Evolutionary conservation across 495 filamentous ascomycete genomes (phyloP).

Genomic region (Aspergillus ellipticus): DNA sequence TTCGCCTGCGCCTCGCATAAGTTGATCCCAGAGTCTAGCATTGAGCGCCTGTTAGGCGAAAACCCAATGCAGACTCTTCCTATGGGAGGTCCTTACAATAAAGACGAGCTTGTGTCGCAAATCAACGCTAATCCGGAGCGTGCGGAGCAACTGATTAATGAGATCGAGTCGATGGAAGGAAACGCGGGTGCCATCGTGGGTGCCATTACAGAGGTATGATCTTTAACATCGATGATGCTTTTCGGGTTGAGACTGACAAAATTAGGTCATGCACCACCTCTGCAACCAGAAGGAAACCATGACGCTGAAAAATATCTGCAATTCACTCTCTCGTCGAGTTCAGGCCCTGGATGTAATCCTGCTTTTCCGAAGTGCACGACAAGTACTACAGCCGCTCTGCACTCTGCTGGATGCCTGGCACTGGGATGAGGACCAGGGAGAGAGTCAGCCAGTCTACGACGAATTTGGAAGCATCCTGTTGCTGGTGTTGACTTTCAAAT

Average conservation of each 20-base stretch:
- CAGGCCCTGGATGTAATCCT: conserved; percentile 79
- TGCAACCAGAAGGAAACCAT: conserved; percentile 86
- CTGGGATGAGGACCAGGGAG: conserved; percentile 89
- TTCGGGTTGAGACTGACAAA: conserved; percentile 13
- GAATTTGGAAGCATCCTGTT: conserved; percentile 90
- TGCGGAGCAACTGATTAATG: conserved; percentile 67
- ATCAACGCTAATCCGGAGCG: conserved; percentile 68
- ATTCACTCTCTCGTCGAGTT: conserved; percentile 71
- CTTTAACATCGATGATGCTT: background rate
- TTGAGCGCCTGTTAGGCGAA: conserved; percentile 78
- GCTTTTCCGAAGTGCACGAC: conserved; percentile 73
- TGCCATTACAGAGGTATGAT: conserved; percentile 70
- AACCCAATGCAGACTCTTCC: conserved; percentile 80
- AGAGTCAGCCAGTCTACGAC: conserved; percentile 95
- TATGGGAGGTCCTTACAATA: conserved; percentile 66
- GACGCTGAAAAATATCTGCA: conserved; percentile 81
- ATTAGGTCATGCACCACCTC: conserved; percentile 69
- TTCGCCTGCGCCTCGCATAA: conserved; percentile 86
- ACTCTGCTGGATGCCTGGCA: conserved; percentile 82
- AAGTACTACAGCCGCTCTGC: conserved; percentile 79
- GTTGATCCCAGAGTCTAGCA: conserved; percentile 71
- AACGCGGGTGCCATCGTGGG: conserved; percentile 87
- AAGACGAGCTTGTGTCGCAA: conserved; percentile 70
- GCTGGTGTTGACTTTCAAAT: conserved; percentile 73
- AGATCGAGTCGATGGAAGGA: conserved; percentile 90